Conservation (phyloP, 805 yeast species). For the Candida ponderosae region DNA sequence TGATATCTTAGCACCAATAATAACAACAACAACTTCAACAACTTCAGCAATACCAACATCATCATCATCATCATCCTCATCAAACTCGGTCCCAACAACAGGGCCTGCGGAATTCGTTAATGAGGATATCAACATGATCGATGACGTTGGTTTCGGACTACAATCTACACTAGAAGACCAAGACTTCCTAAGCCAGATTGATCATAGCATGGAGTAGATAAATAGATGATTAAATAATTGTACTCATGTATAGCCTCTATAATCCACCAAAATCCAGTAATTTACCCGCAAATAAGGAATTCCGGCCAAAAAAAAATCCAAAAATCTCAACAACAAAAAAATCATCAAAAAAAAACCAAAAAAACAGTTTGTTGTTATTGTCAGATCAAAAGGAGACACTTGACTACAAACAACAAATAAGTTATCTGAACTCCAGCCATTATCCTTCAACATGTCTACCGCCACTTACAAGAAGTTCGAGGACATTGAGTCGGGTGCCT, state of each 20-base stretch:
- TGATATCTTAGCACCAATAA: not conserved
- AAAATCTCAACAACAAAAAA: too few species aligned
- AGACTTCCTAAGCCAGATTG: slow-evolving; percentile 27
- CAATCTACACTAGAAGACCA: slow-evolving; percentile 22
- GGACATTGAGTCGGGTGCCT: slow-evolving; percentile 54
- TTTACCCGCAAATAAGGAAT: too few species aligned
- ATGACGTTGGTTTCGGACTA: slow-evolving; percentile 25
- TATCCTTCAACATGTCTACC: slow-evolving; percentile 55
- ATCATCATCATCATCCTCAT: not conserved
- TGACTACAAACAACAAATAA: not conserved
- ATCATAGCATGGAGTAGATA: slow-evolving; percentile 25
- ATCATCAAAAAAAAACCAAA: not conserved
- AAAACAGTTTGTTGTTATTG: not conserved
- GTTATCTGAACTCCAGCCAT: not conserved
- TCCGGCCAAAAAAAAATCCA: too few species aligned
- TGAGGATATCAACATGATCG: slow-evolving; percentile 20
- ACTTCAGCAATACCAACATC: not conserved
- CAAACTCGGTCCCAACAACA: not conserved
- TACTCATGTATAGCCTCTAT: too few species aligned
- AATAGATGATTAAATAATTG: too few species aligned
- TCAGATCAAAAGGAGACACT: not conserved
- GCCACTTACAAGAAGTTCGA: slow-evolving; percentile 79
- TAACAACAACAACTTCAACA: not conserved
- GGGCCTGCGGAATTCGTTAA: slow-evolving; percentile 6
- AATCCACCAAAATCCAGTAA: too few species aligned